These are phyloP conservation scores for Penicillium bialowiezense DNA, from an alignment of 495 filamentous ascomycete genomes.

Conservation along the genomic window DNA sequence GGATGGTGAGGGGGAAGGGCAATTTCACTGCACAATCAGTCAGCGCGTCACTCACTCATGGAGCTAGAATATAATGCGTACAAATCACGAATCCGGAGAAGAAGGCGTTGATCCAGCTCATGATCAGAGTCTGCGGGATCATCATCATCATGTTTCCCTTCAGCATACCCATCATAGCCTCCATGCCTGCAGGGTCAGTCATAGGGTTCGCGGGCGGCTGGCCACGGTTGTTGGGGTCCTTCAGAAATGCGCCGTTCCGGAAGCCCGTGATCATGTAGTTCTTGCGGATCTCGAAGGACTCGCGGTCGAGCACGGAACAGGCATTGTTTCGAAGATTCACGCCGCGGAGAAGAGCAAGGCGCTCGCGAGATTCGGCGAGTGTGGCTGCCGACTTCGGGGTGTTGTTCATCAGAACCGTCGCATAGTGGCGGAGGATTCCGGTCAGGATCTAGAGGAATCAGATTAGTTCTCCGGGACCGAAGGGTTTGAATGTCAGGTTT, in stretches of 20 bases:
- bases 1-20: slow-evolving; percentile 95
- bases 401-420: slow-evolving; percentile 81
- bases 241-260: slow-evolving; percentile 81
- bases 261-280: slow-evolving; percentile 75
- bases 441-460: slow-evolving; percentile 69
- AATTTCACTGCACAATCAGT: slow-evolving; percentile 70
- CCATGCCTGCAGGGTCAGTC: slow-evolving; percentile 96
- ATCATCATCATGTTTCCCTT: slow-evolving; percentile 99
- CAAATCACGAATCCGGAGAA: slow-evolving; percentile 97
- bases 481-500: not conserved
- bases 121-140: slow-evolving; percentile 96
- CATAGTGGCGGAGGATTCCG: slow-evolving; percentile 94
- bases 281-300: slow-evolving; percentile 76
- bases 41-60: slow-evolving; percentile 10
- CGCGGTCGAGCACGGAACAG: slow-evolving; percentile 61
- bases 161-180: slow-evolving; percentile 99
- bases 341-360: slow-evolving; percentile 80
- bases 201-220: slow-evolving; percentile 91
- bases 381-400: slow-evolving; percentile 78
- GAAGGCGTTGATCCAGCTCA: slow-evolving; percentile 99
- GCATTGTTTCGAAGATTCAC: slow-evolving; percentile 81
- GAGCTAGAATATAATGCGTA: slow-evolving; percentile 31
- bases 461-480: not conserved
- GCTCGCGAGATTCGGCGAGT: slow-evolving; percentile 75
- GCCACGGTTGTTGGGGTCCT: slow-evolving; percentile 79